These are phyloP conservation scores for Ceraceosorus bombacis DNA, from an alignment of 1,284 basidiomycete genomes.

Conservation along the genomic window DNA sequence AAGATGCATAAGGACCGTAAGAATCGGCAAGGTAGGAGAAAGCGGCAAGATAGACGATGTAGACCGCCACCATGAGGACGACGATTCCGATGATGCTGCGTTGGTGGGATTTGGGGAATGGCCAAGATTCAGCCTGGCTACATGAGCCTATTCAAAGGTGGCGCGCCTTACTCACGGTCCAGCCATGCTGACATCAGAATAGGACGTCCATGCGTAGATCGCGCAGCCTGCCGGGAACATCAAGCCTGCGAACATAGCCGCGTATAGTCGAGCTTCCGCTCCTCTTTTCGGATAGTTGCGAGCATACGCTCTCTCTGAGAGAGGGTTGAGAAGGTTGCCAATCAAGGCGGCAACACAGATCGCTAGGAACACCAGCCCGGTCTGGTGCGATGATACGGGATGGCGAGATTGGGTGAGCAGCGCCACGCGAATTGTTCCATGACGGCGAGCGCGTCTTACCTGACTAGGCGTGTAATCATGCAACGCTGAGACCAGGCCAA, in stretches of 20 bases:
- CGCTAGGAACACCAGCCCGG: constrained; percentile 29
- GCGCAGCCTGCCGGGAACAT: constrained; percentile 36
- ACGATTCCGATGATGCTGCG: constrained; percentile 44
- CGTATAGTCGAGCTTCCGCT: constrained; percentile 52
- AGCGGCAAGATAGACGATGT: constrained; percentile 43
- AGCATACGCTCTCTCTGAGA: constrained; percentile 34
- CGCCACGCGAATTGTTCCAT: background rate
- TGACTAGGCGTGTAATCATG: constrained; percentile 61
- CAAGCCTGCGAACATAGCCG: constrained; percentile 43
- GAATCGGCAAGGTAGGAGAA: constrained; percentile 17
- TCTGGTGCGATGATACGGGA: constrained; percentile 53
- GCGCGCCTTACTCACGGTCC: constrained; percentile 13
- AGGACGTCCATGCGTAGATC: constrained; percentile 47
- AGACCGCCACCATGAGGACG: constrained; percentile 33
- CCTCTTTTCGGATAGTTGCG: constrained; percentile 23
- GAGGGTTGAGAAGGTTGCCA: constrained; percentile 61
- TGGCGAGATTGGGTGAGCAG: constrained; percentile 56
- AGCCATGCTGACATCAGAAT: constrained; percentile 22
- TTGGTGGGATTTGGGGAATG: background rate
- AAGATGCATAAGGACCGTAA: constrained; percentile 61
- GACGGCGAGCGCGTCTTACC: constrained; percentile 23
- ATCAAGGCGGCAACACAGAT: constrained; percentile 46
- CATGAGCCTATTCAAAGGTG: background rate
- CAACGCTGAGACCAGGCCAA: constrained; percentile 50
- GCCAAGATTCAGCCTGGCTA: background rate